Evolutionary conservation across 192 early-diverging fungal species (phyloP).

Genomic region (Podila verticillata): DNA sequence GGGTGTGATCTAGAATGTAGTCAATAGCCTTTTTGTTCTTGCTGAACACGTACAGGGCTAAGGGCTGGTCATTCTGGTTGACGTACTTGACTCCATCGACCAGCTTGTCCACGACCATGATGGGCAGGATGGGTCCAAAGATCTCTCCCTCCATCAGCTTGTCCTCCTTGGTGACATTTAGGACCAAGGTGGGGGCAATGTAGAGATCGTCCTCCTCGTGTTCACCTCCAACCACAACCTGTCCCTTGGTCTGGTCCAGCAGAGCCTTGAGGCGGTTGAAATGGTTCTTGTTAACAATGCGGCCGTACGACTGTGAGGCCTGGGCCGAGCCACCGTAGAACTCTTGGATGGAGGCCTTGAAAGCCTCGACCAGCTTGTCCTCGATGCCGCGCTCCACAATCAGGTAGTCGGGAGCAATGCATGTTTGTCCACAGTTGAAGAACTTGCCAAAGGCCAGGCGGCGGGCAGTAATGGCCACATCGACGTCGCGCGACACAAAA

Average conservation of each 20-base stretch:
- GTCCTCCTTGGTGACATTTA: conserved; percentile 72
- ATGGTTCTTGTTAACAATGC: conserved; percentile 74
- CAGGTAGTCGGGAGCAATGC: conserved; percentile 83
- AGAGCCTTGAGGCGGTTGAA: conserved; percentile 65
- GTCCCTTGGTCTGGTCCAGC: conserved; percentile 63
- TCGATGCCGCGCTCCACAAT: conserved; percentile 62
- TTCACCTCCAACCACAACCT: conserved; percentile 68
- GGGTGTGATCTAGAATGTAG: conserved; percentile 72
- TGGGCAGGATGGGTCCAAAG: conserved; percentile 92
- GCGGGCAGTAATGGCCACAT: conserved; percentile 72
- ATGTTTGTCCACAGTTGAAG: conserved; percentile 90
- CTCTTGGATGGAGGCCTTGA: conserved; percentile 55
- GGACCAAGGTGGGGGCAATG: conserved; percentile 83
- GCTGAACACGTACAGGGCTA: conserved; percentile 84
- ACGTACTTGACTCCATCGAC: conserved; percentile 75
- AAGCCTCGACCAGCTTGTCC: conserved; percentile 62
- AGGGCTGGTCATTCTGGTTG: conserved; percentile 75
- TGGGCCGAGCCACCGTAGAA: conserved; percentile 58
- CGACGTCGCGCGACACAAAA: conserved; percentile 73
- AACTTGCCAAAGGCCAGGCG: conserved; percentile 88
- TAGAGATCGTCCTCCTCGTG: conserved; percentile 69
- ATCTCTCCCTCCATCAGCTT: conserved; percentile 88
- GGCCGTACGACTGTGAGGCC: conserved; percentile 58
- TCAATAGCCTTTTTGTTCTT: conserved; percentile 63
- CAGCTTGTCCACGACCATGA: conserved; percentile 74